Base-by-base conservation (phyloP, 345 rosid genomes). In the Carallia pectinifolia region DNA sequence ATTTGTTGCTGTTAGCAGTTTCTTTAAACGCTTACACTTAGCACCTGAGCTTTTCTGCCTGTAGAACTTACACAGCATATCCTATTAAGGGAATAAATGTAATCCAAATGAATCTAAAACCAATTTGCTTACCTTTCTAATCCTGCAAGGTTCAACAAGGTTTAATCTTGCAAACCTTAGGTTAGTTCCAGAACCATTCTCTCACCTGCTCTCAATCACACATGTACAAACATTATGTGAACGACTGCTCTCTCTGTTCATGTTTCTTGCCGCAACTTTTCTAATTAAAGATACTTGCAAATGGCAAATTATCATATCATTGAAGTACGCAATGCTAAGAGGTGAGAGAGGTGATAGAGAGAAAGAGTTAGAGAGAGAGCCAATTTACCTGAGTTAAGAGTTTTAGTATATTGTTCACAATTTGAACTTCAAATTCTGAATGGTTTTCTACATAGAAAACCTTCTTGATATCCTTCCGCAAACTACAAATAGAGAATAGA, bases 1-100 rank as follows among this genome's bases (percentile, higher is more conserved):
- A 91, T 82, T 92, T 94, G 80, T 91, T 91, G 78, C 91, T 94
- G 67, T 73, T 92, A 71, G 97, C 96, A 65, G 98, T 97, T 90
- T 91, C 98, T 92, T 94, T 60, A 94, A 74, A 64, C 97, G 97
- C 60, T 94, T 97, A 64, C 96, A 97, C 76, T 94, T 97, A 74
- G 97, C 97, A 66, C 98, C 98, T 65, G 97, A 91, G 74, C 67
- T 87, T 81, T 94, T 94, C 77, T 91, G 97, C 88, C 98, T 94
- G 73, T 74, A 68, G 36, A 37, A 17, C 23, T 47, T 50, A 53
- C 19, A 23, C 50, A 65, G 9, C 19, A 29, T 7, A 54, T 56
- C 33, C 69, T 6, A n/a, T 37, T 55, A 55, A 69, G 61, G 61
- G 36, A 19, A 63, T 36, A 19, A 23, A 60, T 55, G 18, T 10